Base-by-base conservation (phyloP, 345 rosid species). In the Lepidium didymum region DNA sequence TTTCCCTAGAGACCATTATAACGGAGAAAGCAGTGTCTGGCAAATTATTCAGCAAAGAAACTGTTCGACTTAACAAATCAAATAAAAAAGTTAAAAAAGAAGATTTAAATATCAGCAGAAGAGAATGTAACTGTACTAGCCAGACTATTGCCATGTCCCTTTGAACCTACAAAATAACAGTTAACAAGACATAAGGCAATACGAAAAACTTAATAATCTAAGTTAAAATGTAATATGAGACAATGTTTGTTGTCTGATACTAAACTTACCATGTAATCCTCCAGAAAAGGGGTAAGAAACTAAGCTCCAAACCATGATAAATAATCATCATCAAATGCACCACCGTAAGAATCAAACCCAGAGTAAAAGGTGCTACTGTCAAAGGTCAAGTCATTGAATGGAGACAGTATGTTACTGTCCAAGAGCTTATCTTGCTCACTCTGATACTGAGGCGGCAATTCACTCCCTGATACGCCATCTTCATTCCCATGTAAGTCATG, bases 361-460 rank as follows among this genome's bases (percentile, higher is more conserved):
- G 53, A 52, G 69, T 69, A 64, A 33, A 73, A 70, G 59, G 75
- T 35, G 68, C 58, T 85, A 33, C 73, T 82, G 74, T 78, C 86
- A 47, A 82, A 72, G 15, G 90, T 8, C 64, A 82, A 69, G 78
- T 70, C 78, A 35, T 66, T 58, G 21, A 83, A 76, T 1, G 96
- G 88, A 59, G 91, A 83, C 16, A 75, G 82, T 54, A 87, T 81
- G 60, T 70, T 78, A 81, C 65, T 80, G 75, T 81, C 89, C 75
- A 84, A 76, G 51, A 77, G 79, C 55, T 81, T 77, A 3, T 85
- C 88, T 75, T 84, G 91, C 45, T 81, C 97, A 62, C 50, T 77
- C 3, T 72, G 84, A 71, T 80, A 83, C 41, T 66, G 75, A 69
- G 67, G 78, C 40, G 73, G 82, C 68, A 84, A 59, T 5, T 76